Evolutionary conservation across 2,329 filamentous ascomycete species (phyloP).

Genomic region (Lecanicillium sp.): DNA sequence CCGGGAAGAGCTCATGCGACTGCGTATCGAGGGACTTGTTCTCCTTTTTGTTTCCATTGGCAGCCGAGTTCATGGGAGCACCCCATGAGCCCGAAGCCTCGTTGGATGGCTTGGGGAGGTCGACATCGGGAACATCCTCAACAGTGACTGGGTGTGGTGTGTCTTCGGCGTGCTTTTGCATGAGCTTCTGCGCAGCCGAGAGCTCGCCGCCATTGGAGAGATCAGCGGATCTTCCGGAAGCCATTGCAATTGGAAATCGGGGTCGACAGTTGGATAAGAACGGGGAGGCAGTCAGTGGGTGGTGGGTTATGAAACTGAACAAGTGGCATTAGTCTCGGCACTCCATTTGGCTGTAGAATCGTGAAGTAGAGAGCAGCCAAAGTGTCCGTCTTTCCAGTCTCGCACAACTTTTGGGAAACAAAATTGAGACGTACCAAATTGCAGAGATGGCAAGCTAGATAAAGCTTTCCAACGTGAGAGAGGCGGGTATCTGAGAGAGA

Average conservation of each 20-base stretch:
- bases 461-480: constrained; percentile 1
- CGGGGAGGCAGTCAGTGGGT: background rate
- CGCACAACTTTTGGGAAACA: too few relatives aligned
- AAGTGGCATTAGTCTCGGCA: too few relatives aligned
- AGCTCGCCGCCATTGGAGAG: constrained; percentile 27
- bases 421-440: background rate
- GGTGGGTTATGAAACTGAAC: too few relatives aligned
- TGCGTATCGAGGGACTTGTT: constrained; percentile 61
- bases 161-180: constrained; percentile 50
- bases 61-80: constrained; percentile 49
- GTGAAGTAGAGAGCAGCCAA: too few relatives aligned
- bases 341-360: too few relatives aligned
- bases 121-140: constrained; percentile 76
- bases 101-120: constrained; percentile 51
- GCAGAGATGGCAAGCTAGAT: background rate
- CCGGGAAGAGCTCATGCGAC: constrained; percentile 90
- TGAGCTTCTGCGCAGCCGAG: constrained; percentile 53
- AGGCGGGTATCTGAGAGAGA: background rate
- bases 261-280: constrained; percentile 10
- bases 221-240: constrained; percentile 20
- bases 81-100: constrained; percentile 38
- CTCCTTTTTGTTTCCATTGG: constrained; percentile 61
- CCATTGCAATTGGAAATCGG: constrained; percentile 27
- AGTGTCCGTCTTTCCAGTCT: too few relatives aligned
- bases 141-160: constrained; percentile 54